A percentile compares a stretch with the other conserved stretches of the same genome.
phyloP scores from a whole-genome alignment of 2,329 filamentous ascomycete species.

The Emydomyces testavorans region DNA sequence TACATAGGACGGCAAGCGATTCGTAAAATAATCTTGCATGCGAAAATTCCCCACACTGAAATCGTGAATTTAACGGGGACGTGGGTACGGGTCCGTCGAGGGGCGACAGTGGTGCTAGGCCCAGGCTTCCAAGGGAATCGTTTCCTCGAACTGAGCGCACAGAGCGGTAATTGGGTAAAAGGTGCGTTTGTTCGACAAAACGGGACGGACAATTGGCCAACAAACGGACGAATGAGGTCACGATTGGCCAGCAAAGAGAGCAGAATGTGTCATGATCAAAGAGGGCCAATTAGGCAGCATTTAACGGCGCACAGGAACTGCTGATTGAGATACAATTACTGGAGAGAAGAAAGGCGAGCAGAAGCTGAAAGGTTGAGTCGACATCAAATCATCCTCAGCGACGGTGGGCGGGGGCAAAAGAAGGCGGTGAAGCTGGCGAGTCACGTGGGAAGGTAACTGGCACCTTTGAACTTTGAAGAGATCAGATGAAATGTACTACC shows the following conservation, averaged over 20 bases:
- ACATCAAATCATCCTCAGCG: too few relatives aligned
- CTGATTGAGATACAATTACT: not conserved
- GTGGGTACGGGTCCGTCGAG: not conserved
- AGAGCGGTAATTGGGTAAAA: slow-evolving; percentile 7
- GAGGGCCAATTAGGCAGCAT: slow-evolving; percentile 2
- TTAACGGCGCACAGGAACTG: not conserved
- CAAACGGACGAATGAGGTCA: slow-evolving; percentile 10
- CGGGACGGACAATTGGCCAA: slow-evolving; percentile 5
- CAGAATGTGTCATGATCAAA: slow-evolving; percentile 1
- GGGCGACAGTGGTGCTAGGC: not conserved
- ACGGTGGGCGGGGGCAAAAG: too few relatives aligned
- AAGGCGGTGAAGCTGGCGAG: too few relatives aligned
- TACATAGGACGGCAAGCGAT: not conserved
- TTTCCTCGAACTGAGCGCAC: not conserved
- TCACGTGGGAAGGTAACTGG: too few relatives aligned
- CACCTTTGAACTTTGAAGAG: too few relatives aligned
- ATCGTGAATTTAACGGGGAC: not conserved
- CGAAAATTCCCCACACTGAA: slow-evolving; percentile 1
- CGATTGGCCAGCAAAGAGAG: slow-evolving; percentile 9
- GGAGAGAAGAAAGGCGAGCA: not conserved
- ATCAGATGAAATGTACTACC: too few relatives aligned
- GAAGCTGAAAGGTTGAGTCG: too few relatives aligned
- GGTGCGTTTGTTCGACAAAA: not conserved
- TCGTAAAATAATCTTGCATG: slow-evolving; percentile 2
- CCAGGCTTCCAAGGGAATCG: slow-evolving; percentile 1